Conservation (phyloP, 805 yeast genomes). For the Hemisphaericaspora nanyangensis region DNA sequence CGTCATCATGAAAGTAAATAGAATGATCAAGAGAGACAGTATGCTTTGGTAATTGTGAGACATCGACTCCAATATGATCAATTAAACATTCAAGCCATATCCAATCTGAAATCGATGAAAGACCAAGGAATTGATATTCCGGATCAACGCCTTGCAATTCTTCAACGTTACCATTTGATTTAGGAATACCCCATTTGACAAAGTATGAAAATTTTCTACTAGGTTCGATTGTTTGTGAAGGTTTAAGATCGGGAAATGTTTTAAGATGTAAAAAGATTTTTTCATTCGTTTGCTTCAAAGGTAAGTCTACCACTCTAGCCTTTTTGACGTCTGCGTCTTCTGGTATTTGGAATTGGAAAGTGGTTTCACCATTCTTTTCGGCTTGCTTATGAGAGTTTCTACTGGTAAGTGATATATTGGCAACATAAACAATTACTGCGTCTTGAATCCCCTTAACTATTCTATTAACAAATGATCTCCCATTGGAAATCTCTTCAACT, state of each 20-base stretch:
- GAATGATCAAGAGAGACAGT: conserved; percentile 68
- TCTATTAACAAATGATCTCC: conserved; percentile 33
- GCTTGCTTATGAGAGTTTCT: conserved; percentile 23
- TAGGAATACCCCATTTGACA: conserved; percentile 20
- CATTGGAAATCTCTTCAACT: conserved; percentile 29
- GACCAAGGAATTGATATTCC: conserved; percentile 44
- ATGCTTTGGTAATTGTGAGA: conserved; percentile 26
- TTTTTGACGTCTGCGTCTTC: conserved; percentile 26
- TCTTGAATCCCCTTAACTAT: conserved; percentile 24
- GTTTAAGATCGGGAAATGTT: conserved; percentile 20
- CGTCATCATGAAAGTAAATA: conserved; percentile 61
- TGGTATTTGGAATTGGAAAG: conserved; percentile 33
- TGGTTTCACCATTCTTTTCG: conserved; percentile 20
- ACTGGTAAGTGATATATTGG: conserved; percentile 31
- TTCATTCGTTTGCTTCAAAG: conserved; percentile 7
- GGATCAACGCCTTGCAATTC: conserved; percentile 11
- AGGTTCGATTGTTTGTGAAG: conserved; percentile 22
- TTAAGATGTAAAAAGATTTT: conserved; percentile 8
- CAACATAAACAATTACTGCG: conserved; percentile 20
- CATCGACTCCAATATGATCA: conserved; percentile 21
- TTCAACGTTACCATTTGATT: neutral
- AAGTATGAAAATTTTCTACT: conserved; percentile 23
- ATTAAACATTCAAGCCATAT: conserved; percentile 22
- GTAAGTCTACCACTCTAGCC: conserved; percentile 11
- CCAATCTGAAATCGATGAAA: conserved; percentile 58